phyloP scores from a whole-genome alignment of 257 asterid species.

The Nicotiana undulata region DNA sequence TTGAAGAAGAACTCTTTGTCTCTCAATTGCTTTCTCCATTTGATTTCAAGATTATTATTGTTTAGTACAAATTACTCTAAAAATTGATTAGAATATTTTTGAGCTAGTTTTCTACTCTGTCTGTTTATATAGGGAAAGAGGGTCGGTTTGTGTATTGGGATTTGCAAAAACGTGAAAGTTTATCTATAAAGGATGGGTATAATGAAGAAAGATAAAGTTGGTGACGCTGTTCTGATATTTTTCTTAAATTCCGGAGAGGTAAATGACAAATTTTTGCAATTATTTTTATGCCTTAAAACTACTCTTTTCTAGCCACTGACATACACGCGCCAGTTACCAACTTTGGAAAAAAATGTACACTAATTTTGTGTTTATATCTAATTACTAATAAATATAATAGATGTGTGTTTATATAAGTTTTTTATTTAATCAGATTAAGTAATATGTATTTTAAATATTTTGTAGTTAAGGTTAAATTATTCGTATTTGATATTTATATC shows the following conservation, averaged over 20 bases:
- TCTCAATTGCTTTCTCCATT: constrained; percentile 76
- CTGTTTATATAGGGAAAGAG: neutral
- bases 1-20: constrained; percentile 73
- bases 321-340: neutral
- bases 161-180: neutral
- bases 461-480: no score
- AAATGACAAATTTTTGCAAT: neutral
- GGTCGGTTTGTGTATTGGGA: neutral
- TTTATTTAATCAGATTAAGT: no score
- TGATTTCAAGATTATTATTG: neutral
- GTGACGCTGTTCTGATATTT: neutral
- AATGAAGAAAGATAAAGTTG: neutral
- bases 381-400: no score
- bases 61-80: no score
- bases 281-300: neutral
- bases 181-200: neutral
- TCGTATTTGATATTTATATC: no score
- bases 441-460: no score
- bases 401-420: no score
- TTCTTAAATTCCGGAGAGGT: neutral
- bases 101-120: neutral
- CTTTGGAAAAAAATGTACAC: no score
- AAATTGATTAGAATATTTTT: no score
- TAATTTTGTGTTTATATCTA: no score
- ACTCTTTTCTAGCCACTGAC: neutral